Base-by-base conservation (phyloP, 306 rosid genomes). In the Lotus japonicus region DNA sequence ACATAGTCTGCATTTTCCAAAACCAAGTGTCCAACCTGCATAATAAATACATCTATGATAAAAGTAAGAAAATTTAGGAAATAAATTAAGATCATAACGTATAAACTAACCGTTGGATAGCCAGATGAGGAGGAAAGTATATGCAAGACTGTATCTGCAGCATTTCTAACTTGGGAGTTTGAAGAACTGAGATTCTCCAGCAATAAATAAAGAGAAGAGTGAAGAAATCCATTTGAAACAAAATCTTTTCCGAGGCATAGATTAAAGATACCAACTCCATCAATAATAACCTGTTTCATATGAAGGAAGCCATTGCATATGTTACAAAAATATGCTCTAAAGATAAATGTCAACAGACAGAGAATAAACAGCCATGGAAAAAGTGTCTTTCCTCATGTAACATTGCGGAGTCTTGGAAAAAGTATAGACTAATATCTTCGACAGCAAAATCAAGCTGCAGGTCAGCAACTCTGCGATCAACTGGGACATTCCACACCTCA, bases 1-100 rank as follows among this genome's bases (percentile, higher is more conserved):
- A 94, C 97, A 79, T 90, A 90, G 80, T 94, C 98, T 62, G 97
- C 96, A 77, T 94, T 88, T 52, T 60, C 90, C 82, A 90, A 63
- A 76, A 94, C 97, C 70, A 94, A 78, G 54, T 79, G 78, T 13
- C 85, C 94, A 82, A 94, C 98, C 98, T 92, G 81, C 82, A 80
- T 53, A 23, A 80, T 44, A 44, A n/a, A n/a, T n/a, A 33, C 36
- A 50, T 61, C 33, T 23, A 63, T n/a, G 13, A 52, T 16, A 58
- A 38, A 49, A 18, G 19, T 36, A 57, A 63, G 41, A 62, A 19
- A 59, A 57, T 13, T 31, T 36, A 21, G 17, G 64, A 36, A 42
- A 68, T 44, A 57, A 51, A 44, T 8, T 17, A 23, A 72, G 62
- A 57, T 48, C 51, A 1, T 53, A 74, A 36, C 12, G 2, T 46